Base-by-base conservation (phyloP, 331 rosid genomes). In the Erythrophleum ivorense region DNA sequence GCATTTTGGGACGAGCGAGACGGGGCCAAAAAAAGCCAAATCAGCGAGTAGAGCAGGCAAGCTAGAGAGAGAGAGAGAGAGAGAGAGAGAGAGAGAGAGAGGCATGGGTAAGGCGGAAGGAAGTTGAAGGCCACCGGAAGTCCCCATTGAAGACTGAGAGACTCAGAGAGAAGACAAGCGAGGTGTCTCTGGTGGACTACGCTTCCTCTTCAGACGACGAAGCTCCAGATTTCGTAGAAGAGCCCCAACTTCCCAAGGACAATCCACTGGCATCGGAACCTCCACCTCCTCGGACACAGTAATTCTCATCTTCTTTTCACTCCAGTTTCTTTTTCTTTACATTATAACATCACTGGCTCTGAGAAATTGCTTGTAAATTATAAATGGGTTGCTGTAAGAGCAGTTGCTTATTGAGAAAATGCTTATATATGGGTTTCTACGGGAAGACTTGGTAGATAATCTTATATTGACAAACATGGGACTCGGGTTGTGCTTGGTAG, bases 101-200 rank as follows among this genome's bases (percentile, higher is more conserved):
- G n/a, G n/a, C n/a, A n/a, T n/a, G n/a, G n/a, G n/a, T n/a, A n/a
- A n/a, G n/a, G n/a, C n/a, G n/a, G n/a, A n/a, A n/a, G n/a, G n/a
- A n/a, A 19, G 43, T 60, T 62, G 55, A 49, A 10, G n/a, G 38
- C 74, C 62, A 76, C 63, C 55, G 48, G 11, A 43, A 60, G 48
- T 69, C 60, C 57, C 34, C 24, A 19, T 73, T 68, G 60, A 76
- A n/a, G 38, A 46, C 55, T 54, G 33, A 68, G 9, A 41, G 16
- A 21, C 67, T 53, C 40, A 14, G 9, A 34, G 59, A 34, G 24
- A 43, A 16, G 48, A 50, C 31, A 29, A 21, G 16, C 65, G 81
- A 67, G 80, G 91, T 95, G 98, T 90, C 97, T 49, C 85, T 95
- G 79, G 98, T 95, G 29, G 98, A 95, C 83, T 95, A 95, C 87